Percentiles rank a stretch among this genome's conserved stretches.
phyloP scores from a whole-genome alignment of 768 basidiomycete species.

The Rhizopogon vinicolor region DNA sequence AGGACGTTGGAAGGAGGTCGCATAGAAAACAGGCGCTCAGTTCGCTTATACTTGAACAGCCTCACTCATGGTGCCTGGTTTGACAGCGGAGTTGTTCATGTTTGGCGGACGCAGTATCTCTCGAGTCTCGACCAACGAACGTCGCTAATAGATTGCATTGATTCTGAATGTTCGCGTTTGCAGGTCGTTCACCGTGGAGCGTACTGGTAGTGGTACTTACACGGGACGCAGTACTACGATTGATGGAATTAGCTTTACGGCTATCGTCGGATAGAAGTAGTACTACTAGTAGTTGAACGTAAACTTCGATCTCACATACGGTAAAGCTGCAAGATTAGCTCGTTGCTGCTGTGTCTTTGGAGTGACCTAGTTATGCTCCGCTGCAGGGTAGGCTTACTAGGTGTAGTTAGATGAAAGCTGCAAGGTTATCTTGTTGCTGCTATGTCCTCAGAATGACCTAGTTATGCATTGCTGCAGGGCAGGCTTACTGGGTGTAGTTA shows the following conservation, averaged over 20 bases:
- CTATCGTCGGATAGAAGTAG: no score
- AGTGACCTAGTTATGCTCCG: not conserved
- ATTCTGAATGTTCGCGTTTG: no score
- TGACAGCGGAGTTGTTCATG: not conserved
- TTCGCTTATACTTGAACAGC: slow-evolving; percentile 18
- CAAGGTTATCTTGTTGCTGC: not conserved
- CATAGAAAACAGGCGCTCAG: slow-evolving; percentile 15
- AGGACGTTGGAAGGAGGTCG: slow-evolving; percentile 1
- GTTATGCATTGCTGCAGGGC: no score
- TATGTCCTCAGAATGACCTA: not conserved
- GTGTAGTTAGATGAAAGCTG: not conserved
- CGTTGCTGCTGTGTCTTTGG: not conserved
- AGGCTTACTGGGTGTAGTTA: no score
- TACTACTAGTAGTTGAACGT: no score
- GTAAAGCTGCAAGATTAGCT: not conserved
- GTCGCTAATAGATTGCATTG: no score
- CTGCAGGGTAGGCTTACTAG: not conserved
- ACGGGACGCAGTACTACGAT: no score
- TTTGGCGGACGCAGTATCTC: not conserved
- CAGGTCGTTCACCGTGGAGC: no score
- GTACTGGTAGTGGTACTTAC: no score
- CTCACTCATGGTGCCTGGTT: slow-evolving; percentile 12
- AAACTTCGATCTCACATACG: not conserved
- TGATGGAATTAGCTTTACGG: no score
- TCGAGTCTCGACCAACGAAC: no score